Base-by-base conservation (phyloP, 257 asterid species). In the Petrea volubilis region DNA sequence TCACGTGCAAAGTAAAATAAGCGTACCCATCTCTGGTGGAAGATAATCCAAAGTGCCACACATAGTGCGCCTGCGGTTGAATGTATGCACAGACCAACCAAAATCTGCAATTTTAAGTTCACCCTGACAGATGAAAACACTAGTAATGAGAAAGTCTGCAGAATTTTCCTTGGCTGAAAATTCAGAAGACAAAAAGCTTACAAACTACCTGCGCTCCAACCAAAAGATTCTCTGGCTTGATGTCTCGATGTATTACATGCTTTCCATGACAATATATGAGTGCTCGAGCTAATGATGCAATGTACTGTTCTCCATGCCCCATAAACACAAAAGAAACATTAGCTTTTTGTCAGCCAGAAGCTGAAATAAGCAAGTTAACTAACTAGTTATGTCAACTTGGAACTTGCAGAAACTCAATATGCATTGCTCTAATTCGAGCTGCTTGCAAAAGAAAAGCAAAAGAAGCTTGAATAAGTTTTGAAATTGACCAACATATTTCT, bases 21-120 rank as follows among this genome's bases (percentile, higher is more conserved):
- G 93, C 86, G 89, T 83, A 95, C 99, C 99, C 99, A 95, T 95
- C 90, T 95, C 99, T 15, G 99, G 99, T 47, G 99, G 98, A 70
- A 95, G 92, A 79, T 95, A 92, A 87, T 95, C 99, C 0, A 95
- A 87, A 66, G 99, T 95, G 64, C 99, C 99, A 64, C 99, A 94
- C 98, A 95, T 92, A 40, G 99, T 95, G 64, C 92, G 85, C 70
- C 99, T 83, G 69, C 98, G 98, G 63, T 86, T 90, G 77, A 95
- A 95, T 38, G 98, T 95, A 77, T 95, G 99, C 49, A 95, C 99
- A 1, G 99, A 95, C 98, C 99, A 95, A 52, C 99, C 99, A 68
- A 95, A 95, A 74, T 92, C 98, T 23, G 98, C 98, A 53, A 95
- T 95, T 79, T 95, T 95, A 33, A 95, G 87, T 76, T 95, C 99